These are phyloP conservation scores for Tylopilus cervinicoccineus DNA, from an alignment of 768 basidiomycete genomes.

Conservation along the genomic window DNA sequence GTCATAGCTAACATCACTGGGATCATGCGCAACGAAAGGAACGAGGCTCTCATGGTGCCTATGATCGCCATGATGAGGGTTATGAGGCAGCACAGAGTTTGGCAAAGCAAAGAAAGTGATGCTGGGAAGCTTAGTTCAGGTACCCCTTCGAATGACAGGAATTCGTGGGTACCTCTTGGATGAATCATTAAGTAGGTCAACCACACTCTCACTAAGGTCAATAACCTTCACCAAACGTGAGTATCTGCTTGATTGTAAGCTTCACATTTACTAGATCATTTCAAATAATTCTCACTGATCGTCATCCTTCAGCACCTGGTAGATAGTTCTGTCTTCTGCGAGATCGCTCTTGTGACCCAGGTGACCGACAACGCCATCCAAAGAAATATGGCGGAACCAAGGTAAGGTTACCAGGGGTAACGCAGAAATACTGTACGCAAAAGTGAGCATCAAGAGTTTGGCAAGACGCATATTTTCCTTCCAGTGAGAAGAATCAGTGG, in stretches of 20 bases:
- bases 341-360: slow-evolving; percentile 1
- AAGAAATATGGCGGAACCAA: slow-evolving; percentile 23
- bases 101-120: slow-evolving; percentile 16
- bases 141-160: background rate
- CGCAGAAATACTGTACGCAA: slow-evolving; percentile 13
- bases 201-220: slow-evolving; percentile 13
- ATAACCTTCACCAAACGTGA: slow-evolving; percentile 12
- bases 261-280: background rate
- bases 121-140: background rate
- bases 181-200: slow-evolving; percentile 8
- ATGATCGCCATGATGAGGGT: background rate
- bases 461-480: slow-evolving; percentile 16
- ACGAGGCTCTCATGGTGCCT: background rate
- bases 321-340: slow-evolving; percentile 7
- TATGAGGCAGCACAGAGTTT: background rate
- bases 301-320: slow-evolving; percentile 12
- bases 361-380: slow-evolving; percentile 9
- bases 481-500: background rate
- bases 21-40: background rate
- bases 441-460: slow-evolving; percentile 7
- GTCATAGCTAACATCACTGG: background rate
- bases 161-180: slow-evolving; percentile 5
- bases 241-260: slow-evolving; percentile 4
- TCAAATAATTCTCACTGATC: slow-evolving; percentile 3
- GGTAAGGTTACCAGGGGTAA: slow-evolving; percentile 17